phyloP scores from a whole-genome alignment of 83 land plant genomes.

The Picea mariana region DNA sequence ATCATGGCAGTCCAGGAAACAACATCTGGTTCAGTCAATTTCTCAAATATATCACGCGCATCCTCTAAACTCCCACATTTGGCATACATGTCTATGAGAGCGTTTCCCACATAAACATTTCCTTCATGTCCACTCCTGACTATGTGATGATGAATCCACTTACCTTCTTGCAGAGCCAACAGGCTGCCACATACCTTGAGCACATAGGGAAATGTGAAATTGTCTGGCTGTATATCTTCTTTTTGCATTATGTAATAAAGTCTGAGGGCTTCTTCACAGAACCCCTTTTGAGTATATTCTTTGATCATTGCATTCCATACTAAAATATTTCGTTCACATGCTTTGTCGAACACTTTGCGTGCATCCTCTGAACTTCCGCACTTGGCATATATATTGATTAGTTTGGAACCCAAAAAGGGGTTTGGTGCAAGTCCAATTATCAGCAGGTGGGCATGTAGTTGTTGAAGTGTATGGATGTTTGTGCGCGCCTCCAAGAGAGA shows the following conservation, averaged over 20 bases:
- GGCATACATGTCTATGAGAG: too few species aligned
- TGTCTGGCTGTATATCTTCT: constrained; percentile 22
- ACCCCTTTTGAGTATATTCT: constrained; percentile 16
- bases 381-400: constrained; percentile 29
- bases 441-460: constrained; percentile 48
- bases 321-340: constrained; percentile 27
- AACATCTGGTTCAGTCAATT: too few species aligned
- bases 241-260: constrained; percentile 13
- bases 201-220: constrained; percentile 19
- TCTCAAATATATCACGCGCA: too few species aligned
- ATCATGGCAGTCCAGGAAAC: too few species aligned
- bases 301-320: constrained; percentile 35
- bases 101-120: too few species aligned
- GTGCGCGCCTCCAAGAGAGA: constrained; percentile 38
- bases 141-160: too few species aligned
- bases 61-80: too few species aligned
- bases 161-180: too few species aligned
- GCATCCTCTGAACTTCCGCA: constrained; percentile 13
- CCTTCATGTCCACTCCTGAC: too few species aligned
- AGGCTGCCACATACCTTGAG: constrained; percentile 17
- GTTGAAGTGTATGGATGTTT: constrained; percentile 25
- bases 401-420: constrained; percentile 42
- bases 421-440: constrained; percentile 28
- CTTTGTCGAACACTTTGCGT: constrained; percentile 26
- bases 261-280: neutral